Conservation (phyloP, 768 basidiomycete species). For the Hypholoma fasciculare region DNA sequence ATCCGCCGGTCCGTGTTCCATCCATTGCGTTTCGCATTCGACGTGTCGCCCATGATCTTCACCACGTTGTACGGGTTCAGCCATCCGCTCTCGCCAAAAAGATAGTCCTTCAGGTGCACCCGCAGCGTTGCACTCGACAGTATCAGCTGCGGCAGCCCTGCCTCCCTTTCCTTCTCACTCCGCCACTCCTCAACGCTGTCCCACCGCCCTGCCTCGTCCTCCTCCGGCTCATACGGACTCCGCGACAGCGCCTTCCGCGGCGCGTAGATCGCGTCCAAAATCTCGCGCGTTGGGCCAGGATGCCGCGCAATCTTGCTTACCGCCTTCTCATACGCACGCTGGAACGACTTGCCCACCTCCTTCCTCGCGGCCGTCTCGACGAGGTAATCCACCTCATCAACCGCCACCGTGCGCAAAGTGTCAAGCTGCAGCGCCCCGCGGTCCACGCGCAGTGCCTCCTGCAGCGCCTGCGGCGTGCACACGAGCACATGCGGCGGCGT, state of each 20-base stretch:
- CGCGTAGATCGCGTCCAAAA: conserved; percentile 60
- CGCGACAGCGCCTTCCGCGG: conserved; percentile 30
- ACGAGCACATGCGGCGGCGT: conserved; percentile 68
- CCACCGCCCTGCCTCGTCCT: conserved; percentile 20
- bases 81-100: conserved; percentile 63
- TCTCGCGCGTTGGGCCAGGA: conserved; percentile 54
- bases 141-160: conserved; percentile 55
- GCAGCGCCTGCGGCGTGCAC: conserved; percentile 67
- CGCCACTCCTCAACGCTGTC: conserved; percentile 16
- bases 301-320: conserved; percentile 49
- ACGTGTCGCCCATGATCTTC: conserved; percentile 34
- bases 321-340: conserved; percentile 34
- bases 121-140: conserved; percentile 73
- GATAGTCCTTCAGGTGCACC: conserved; percentile 48
- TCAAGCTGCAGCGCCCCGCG: conserved; percentile 43
- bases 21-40: conserved; percentile 10
- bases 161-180: conserved; percentile 12
- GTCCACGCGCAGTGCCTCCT: conserved; percentile 53
- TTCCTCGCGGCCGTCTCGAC: conserved; percentile 53
- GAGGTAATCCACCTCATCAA: conserved; percentile 79
- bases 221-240: conserved; percentile 13
- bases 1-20: conserved; percentile 11
- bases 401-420: conserved; percentile 56
- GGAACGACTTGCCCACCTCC: conserved; percentile 36
- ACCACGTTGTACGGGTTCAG: conserved; percentile 42